Base-by-base conservation (phyloP, 2,329 filamentous ascomycete species). In the Stemphylium beticola region DNA sequence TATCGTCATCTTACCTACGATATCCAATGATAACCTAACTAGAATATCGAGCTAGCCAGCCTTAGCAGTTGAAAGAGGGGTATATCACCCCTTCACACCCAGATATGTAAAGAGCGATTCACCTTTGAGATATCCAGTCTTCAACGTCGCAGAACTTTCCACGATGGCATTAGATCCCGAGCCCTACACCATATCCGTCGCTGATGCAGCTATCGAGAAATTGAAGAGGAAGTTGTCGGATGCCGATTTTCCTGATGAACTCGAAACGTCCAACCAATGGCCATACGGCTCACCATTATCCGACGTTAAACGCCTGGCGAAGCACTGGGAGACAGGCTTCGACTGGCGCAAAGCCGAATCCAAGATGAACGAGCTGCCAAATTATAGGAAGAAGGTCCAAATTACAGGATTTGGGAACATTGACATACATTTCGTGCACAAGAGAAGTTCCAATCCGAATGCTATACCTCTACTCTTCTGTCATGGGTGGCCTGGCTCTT, bases 401-500 rank as follows among this genome's bases (percentile, higher is more conserved):
- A 80, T 88, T 0, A 79, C 85, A 10, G 85, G 83, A 0, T 89
- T 87, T 61, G 85, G 80, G 2, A 75, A 79, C 0, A 67, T 89
- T 43, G 78, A 86, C 31, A 77, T 90, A 3, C 88, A 91, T 73
- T 89, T 87, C 67, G 71, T 90, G 2, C 84, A 89, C 66, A 79
- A 87, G 60, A 78, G 72, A 47, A 85, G 82, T 61, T 66, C 73
- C 1, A 76, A 76, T 2, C 61, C 79, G 1, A 77, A 78, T 17
- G 85, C 85, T 1, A 83, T 91, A 37, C 87, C 88, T 0, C 67
- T 91, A 26, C 69, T 91, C 1, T 90, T 91, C 68, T 78, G 81
- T n/a, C 87, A 90, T 67, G 87, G 87, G 12, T 90, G 85, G 84
- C 89, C 89, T 0, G 88, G 89, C 1, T 87, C 83, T 59, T 90